Percentiles rank a stretch among this genome's conserved stretches.
Conservation (phyloP, 2,329 filamentous ascomycete species). For the Helotiales sp. region DNA sequence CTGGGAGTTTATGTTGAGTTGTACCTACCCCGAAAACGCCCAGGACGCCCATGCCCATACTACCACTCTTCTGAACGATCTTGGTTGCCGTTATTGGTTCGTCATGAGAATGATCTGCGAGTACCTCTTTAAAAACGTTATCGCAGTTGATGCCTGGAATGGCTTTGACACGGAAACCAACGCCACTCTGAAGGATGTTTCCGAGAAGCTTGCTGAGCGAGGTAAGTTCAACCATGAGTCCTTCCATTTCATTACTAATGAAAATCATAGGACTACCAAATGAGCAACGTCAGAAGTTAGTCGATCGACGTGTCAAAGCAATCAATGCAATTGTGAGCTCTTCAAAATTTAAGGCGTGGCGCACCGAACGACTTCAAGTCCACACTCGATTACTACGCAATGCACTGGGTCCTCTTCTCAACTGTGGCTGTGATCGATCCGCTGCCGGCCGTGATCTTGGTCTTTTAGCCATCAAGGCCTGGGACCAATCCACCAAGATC, state of each 20-base stretch:
- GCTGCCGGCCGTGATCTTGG: constrained; percentile 43
- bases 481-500: constrained; percentile 44
- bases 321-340: constrained; percentile 41
- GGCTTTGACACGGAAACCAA: constrained; percentile 32
- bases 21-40: constrained; percentile 29
- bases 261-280: constrained; percentile 19
- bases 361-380: constrained; percentile 15
- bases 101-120: constrained; percentile 41
- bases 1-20: constrained; percentile 40
- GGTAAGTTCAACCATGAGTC: constrained; percentile 26
- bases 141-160: constrained; percentile 37
- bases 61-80: constrained; percentile 36
- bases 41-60: constrained; percentile 38
- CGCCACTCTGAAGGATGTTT: constrained; percentile 24
- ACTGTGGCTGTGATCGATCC: constrained; percentile 36
- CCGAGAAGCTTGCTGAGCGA: constrained; percentile 23
- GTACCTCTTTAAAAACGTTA: constrained; percentile 39
- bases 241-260: constrained; percentile 8
- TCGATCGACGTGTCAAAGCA: constrained; percentile 38
- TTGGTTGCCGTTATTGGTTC: constrained; percentile 36
- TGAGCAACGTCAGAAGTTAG: constrained; percentile 30
- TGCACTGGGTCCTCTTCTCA: constrained; percentile 45
- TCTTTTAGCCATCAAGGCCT: constrained; percentile 23
- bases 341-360: constrained; percentile 33
- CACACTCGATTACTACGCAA: constrained; percentile 39